Percentiles rank a stretch among this genome's conserved stretches.
Evolutionary conservation across 495 filamentous ascomycete genomes (phyloP).

Genomic region (Platismatia glauca): DNA sequence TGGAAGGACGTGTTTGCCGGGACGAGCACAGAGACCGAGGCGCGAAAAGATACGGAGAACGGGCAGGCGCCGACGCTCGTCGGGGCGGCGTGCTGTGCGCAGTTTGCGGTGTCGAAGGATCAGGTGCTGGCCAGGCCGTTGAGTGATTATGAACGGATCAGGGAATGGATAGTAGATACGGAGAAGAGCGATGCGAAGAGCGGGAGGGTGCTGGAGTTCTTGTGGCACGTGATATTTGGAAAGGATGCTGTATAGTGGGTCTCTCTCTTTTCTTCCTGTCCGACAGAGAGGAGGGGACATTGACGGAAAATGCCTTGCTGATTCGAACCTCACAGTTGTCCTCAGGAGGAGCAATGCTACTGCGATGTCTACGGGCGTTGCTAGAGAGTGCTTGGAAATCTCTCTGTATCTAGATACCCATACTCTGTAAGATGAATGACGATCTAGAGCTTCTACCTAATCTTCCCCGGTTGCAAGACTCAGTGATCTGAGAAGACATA

Average conservation of each 20-base stretch:
- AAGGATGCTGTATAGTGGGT: constrained; percentile 39
- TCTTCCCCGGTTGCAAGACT: not conserved
- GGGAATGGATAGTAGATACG: constrained; percentile 55
- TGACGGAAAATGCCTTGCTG: constrained; percentile 21
- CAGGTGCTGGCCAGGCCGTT: constrained; percentile 40
- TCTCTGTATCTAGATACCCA: not conserved
- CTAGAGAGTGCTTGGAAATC: constrained; percentile 14
- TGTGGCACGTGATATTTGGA: constrained; percentile 62
- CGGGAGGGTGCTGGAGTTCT: constrained; percentile 60
- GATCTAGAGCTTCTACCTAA: not conserved
- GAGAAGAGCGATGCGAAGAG: constrained; percentile 46
- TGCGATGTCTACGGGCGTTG: constrained; percentile 43
- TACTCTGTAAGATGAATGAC: not conserved
- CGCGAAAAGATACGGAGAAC: constrained; percentile 24
- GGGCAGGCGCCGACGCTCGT: constrained; percentile 30
- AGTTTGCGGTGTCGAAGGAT: constrained; percentile 55
- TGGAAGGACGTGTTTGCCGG: constrained; percentile 38
- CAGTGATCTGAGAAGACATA: not conserved
- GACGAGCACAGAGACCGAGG: constrained; percentile 36
- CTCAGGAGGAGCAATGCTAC: constrained; percentile 39
- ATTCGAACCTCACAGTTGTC: constrained; percentile 33
- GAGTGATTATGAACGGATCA: constrained; percentile 46
- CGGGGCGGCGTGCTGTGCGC: constrained; percentile 53
- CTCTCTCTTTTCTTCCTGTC: not conserved
- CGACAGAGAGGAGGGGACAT: no score